A percentile compares a stretch with the other conserved stretches of the same genome.
Conservation (phyloP, 495 filamentous ascomycete genomes). For the Penicillium atrosanguineum region DNA sequence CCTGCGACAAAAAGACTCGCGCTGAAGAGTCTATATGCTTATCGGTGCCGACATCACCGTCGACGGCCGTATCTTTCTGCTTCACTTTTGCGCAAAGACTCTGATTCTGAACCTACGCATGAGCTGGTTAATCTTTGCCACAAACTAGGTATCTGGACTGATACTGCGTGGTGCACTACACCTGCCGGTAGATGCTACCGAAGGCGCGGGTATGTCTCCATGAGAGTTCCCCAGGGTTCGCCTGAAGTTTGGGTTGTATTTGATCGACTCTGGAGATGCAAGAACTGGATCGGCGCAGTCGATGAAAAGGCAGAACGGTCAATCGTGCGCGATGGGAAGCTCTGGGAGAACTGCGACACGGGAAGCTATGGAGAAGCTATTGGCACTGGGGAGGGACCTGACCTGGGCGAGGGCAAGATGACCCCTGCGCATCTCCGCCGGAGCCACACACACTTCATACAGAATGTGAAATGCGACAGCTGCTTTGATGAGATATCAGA, state of each 20-base stretch:
- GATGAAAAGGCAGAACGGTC: constrained; percentile 17
- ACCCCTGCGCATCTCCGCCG: constrained; percentile 52
- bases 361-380: constrained; percentile 56
- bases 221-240: constrained; percentile 49
- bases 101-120: constrained; percentile 61
- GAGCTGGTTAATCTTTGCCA: constrained; percentile 62
- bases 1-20: constrained; percentile 41
- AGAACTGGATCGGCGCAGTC: constrained; percentile 55
- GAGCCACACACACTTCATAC: constrained; percentile 53
- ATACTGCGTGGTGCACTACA: constrained; percentile 63
- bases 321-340: constrained; percentile 41
- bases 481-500: constrained; percentile 53
- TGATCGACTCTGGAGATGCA: constrained; percentile 59
- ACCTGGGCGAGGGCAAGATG: constrained; percentile 53
- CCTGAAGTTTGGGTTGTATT: constrained; percentile 64
- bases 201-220: constrained; percentile 55
- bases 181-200: constrained; percentile 57
- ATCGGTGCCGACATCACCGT: constrained; percentile 60
- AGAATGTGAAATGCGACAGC: constrained; percentile 52
- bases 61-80: constrained; percentile 57
- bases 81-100: constrained; percentile 55
- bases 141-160: constrained; percentile 60
- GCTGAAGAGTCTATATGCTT: constrained; percentile 60
- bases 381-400: constrained; percentile 43
- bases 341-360: constrained; percentile 59